Evolutionary conservation across 2,329 filamentous ascomycete genomes (phyloP).

Genomic region (Parasarocladium wereldwijsianum): DNA sequence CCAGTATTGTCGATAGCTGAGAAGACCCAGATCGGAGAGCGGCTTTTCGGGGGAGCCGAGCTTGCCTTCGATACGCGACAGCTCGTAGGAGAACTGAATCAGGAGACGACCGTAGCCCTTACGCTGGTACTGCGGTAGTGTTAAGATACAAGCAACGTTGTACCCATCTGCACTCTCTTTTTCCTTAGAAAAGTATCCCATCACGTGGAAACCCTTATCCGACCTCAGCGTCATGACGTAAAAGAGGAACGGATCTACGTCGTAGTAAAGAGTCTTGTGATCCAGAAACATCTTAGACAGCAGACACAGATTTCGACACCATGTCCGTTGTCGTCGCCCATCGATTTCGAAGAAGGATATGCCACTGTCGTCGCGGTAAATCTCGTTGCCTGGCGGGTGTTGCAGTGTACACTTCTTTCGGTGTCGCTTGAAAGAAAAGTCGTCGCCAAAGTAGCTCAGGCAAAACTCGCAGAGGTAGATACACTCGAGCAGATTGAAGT

Average conservation of each 20-base stretch:
- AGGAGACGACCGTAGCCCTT: constrained; percentile 86
- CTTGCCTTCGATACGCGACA: constrained; percentile 89
- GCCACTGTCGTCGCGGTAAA: constrained; percentile 75
- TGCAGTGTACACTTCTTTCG: constrained; percentile 78
- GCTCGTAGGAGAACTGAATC: constrained; percentile 95
- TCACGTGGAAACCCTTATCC: constrained; percentile 80
- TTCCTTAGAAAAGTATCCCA: constrained; percentile 99
- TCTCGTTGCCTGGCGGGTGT: constrained; percentile 94
- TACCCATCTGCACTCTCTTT: constrained; percentile 95
- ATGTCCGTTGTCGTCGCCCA: constrained; percentile 81
- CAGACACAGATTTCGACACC: constrained; percentile 91
- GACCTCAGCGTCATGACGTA: constrained; percentile 92
- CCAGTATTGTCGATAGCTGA: constrained; percentile 97
- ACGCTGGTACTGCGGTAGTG: constrained; percentile 87
- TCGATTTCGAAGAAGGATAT: constrained; percentile 98
- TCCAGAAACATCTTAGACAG: constrained; percentile 93
- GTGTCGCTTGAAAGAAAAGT: constrained; percentile 72
- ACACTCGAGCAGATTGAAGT: constrained; percentile 75
- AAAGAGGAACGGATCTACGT: constrained; percentile 97
- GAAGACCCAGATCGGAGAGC: constrained; percentile 77
- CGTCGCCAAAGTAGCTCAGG: constrained; percentile 74
- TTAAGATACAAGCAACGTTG: constrained; percentile 96
- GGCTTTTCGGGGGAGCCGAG: constrained; percentile 95
- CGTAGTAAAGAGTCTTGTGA: constrained; percentile 97
- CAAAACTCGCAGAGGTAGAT: constrained; percentile 98